Evolutionary conservation across 306 rosid species (phyloP).

Genomic region (Dicorynia guianensis): DNA sequence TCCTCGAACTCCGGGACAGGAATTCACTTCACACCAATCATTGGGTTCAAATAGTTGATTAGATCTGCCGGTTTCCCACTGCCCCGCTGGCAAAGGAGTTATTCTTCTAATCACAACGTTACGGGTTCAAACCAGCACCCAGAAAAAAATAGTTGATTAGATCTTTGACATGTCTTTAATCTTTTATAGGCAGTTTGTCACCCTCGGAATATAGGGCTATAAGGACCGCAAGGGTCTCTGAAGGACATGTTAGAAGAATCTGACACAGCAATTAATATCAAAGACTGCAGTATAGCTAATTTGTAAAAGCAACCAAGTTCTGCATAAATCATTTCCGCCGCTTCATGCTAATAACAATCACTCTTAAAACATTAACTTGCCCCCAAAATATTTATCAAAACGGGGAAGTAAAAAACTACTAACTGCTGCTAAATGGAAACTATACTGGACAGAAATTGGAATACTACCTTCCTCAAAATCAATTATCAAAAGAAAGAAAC

Average conservation of each 20-base stretch:
- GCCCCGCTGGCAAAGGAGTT: too few relatives aligned
- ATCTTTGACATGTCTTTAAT: too few relatives aligned
- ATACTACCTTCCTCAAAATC: conserved; percentile 47
- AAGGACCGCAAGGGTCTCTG: neutral
- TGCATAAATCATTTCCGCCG: conserved; percentile 39
- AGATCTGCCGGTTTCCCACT: too few relatives aligned
- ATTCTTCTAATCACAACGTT: too few relatives aligned
- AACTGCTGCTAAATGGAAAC: conserved; percentile 32
- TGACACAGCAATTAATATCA: neutral
- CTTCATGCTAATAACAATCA: conserved; percentile 29
- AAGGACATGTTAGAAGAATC: neutral
- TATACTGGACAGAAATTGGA: conserved; percentile 40
- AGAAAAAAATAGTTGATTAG: too few relatives aligned
- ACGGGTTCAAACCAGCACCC: too few relatives aligned
- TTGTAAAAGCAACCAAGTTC: conserved; percentile 26
- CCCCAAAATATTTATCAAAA: conserved; percentile 44
- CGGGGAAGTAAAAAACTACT: conserved; percentile 47
- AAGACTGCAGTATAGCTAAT: neutral
- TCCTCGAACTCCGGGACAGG: too few relatives aligned
- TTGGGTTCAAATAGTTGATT: too few relatives aligned
- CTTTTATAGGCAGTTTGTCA: too few relatives aligned
- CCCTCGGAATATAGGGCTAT: too few relatives aligned
- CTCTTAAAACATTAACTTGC: conserved; percentile 34
- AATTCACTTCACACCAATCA: too few relatives aligned
- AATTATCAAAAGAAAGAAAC: conserved; percentile 27